Base-by-base conservation (phyloP, 2,329 filamentous ascomycete species). In the Xylariales sp. region DNA sequence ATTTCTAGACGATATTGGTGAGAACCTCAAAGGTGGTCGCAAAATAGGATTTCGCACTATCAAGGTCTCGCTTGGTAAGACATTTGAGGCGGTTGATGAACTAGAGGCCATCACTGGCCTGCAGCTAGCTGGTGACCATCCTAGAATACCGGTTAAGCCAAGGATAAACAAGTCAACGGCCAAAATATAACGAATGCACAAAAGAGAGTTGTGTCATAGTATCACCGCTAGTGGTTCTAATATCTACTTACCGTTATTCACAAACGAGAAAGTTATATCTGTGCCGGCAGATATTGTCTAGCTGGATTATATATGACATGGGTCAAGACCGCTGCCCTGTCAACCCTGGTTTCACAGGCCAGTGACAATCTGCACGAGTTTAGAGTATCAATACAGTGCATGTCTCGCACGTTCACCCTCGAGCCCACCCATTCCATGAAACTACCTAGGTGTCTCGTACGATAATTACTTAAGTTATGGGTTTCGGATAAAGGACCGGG, bases 1-100 rank as follows among this genome's bases (percentile, higher is more conserved):
- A 4, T 99, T 99, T 78, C 81, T 97, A 57, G 96, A 97, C 78
- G 94, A 97, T 75, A 97, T 99, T 78, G 96, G 96, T 1, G 90
- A 94, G 80, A 99, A 99, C 78, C 80, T 98, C 65, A 96, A 94
- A 83, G 90, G 86, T 52, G 96, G 90, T 0, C 92, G 85, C 80
- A 85, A 85, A 56, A 82, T 89, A 28, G 95, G 95, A 0, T 90
- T 98, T 78, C 81, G 85, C 64, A 98, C 95, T 0, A 86, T 98
- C 71, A 97, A 95, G 80, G 96, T 98, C 0, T 83, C 87, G 8
- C 81, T 98, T 34, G 94, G 94, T 1, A 89, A 86, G 78, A 89
- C 92, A 1, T 91, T 88, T 77, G 90, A 94, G 77, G 94, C 95
- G 0, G 94, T 98, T 0, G 90, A 87, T 72, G 89, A 94, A 79